phyloP scores from a whole-genome alignment of 331 rosid species.

The Spiraea crenata region DNA sequence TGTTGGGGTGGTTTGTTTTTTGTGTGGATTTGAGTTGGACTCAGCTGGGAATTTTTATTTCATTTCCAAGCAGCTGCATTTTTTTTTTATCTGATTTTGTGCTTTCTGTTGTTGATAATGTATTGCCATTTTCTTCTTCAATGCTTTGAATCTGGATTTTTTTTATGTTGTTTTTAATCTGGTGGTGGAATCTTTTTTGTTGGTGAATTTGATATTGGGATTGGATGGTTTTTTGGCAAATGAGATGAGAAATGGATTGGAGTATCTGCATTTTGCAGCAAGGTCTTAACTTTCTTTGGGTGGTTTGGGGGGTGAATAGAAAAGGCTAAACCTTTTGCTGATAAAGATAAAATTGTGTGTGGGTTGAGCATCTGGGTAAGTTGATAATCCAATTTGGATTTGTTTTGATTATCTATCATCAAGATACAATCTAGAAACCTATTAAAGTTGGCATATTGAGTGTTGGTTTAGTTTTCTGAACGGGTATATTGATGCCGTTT shows the following conservation, averaged over 20 bases:
- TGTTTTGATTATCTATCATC: constrained; percentile 3
- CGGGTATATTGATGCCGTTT: not conserved
- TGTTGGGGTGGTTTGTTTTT: not conserved
- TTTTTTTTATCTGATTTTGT: not conserved
- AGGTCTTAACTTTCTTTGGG: not conserved
- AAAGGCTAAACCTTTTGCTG: constrained; percentile 2
- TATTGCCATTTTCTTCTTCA: not conserved
- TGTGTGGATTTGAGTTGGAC: not conserved
- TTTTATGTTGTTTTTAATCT: not conserved
- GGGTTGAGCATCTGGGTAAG: constrained; percentile 14
- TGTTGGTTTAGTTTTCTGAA: not conserved
- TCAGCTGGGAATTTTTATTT: not conserved
- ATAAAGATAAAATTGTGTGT: not conserved
- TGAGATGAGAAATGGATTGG: not conserved
- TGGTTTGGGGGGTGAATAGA: not conserved
- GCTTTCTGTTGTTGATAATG: not conserved
- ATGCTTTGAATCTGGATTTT: constrained; percentile 7
- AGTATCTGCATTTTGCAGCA: constrained; percentile 5
- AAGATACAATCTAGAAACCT: not conserved
- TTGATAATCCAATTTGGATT: not conserved
- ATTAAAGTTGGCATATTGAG: not conserved
- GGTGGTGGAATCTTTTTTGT: not conserved
- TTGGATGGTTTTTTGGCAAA: not conserved
- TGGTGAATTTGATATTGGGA: not conserved
- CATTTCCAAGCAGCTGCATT: constrained; percentile 13